Evolutionary conservation across 257 asterid species (phyloP).

Genomic region (Plantago elongata): DNA sequence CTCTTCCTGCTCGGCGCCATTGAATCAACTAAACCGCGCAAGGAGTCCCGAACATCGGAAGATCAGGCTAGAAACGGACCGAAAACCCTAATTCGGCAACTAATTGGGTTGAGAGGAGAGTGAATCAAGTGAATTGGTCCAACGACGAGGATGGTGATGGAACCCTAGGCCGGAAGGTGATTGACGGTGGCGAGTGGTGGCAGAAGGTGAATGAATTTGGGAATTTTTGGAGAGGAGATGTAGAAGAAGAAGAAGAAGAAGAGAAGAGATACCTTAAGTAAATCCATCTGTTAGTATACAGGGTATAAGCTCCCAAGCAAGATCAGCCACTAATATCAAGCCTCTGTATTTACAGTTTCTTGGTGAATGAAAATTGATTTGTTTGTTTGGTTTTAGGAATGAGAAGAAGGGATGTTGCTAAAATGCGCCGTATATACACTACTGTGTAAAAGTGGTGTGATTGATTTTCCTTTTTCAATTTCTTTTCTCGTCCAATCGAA

Average conservation of each 20-base stretch:
- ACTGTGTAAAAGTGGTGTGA: conserved; percentile 15
- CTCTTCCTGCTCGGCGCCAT: conserved; percentile 86
- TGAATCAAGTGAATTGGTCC: conserved; percentile 10
- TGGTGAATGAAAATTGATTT: conserved; percentile 2
- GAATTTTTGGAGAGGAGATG: neutral
- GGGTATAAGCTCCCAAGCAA: too few relatives aligned
- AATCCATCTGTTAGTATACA: too few relatives aligned
- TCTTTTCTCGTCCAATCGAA: too few relatives aligned
- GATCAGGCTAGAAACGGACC: conserved; percentile 18
- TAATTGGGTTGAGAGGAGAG: too few relatives aligned
- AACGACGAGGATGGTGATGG: neutral
- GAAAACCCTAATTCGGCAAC: conserved; percentile 29
- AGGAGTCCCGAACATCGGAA: conserved; percentile 46
- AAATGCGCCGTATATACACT: conserved; percentile 25
- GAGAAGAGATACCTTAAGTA: conserved; percentile 7
- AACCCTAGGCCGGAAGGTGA: conserved; percentile 43
- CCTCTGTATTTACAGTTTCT: too few relatives aligned
- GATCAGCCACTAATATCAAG: too few relatives aligned
- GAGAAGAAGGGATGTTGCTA: conserved; percentile 24
- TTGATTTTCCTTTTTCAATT: neutral
- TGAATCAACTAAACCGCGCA: conserved; percentile 21
- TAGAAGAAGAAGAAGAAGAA: conserved; percentile 3
- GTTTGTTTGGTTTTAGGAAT: conserved; percentile 3
- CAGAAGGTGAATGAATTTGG: conserved; percentile 13
- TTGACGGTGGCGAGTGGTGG: conserved; percentile 11